Evolutionary conservation across 2,329 filamentous ascomycete genomes (phyloP), one percentile per base, ranked within the genome.

Genomic region (Hypoxylon sp.): DNA sequence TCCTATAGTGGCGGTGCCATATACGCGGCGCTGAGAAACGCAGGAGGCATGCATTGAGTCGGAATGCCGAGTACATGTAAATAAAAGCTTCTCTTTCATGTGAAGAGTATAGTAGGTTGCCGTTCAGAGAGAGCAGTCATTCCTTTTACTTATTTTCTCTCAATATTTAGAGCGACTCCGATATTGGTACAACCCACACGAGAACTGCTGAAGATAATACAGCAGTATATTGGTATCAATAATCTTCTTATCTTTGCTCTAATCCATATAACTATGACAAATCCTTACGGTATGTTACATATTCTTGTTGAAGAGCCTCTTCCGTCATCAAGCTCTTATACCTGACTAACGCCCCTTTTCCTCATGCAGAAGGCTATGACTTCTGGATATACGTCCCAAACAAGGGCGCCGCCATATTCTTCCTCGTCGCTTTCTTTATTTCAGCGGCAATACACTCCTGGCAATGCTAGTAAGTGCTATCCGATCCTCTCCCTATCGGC

Each of bases 321-420:
- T 12, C 2, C 23, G 11, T 3, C n/a, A 32, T 27, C 29, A 16
- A 51, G 27, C n/a, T 16, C n/a, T 12, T 16, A 2, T 25, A 29
- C 29, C 32, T 16, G 11, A 45, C 58, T 54, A 19, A 54, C 30
- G 1, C 41, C 16, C 6, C 29, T 25, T 29, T 48, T 27, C 23
- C 16, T 8, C 12, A 41, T 23, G 1, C n/a, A 61, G 58, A 41
- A 3, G 58, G 58, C 4, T 48, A 54, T n/a, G 48, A 53, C 16
- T 59, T 68, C 9, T 68, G 60, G 32, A 47, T 65, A 43, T 68
- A 68, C 32, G 43, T 57, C 7, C 65, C 65, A 6, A 59, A 65
- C 25, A 55, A 58, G 32, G 62, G 53, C 27, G 45, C 37, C 2
- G 57, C 65, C 25, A 45, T 59, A 37, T 65, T 68, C 16, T 68